Base-by-base conservation (phyloP, 148 eudicot genomes). In the Amaranthus palmeri region DNA sequence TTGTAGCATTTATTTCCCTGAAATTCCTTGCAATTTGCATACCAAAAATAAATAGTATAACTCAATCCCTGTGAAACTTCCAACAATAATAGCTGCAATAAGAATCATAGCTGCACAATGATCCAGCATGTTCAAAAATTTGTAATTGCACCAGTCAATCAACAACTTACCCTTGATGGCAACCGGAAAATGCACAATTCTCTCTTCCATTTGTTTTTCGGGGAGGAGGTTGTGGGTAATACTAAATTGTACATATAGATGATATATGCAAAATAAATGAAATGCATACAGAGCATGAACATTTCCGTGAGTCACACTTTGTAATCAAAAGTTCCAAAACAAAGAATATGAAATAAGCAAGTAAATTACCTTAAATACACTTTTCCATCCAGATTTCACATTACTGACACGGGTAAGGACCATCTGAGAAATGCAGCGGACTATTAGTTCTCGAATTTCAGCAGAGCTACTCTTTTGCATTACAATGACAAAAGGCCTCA, bases 371-470 rank as follows among this genome's bases (percentile, higher is more conserved):
- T 82, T 76, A 79, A 96, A 96, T 54, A 96, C 99, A 74, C 99
- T 92, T 84, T 90, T 96, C 99, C 99, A 96, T 72, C 99, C 99
- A 83, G 99, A 96, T 85, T 96, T 96, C 67, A 96, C 90, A 80
- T 96, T 92, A 65, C 80, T 78, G 70, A 96, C 97, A 67, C 96
- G 93, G 80, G 88, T 96, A 65, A 92, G 92, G 81, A 96, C 97
- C 99, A 96, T 96, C 75, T 96, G 99, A 36, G 99, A 96, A 54
- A 96, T 81, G 77, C 99, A 96, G 13, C 99, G 93, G 73, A 96
- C 99, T 62, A 92, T 92, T 44, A 96, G 85, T 80, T 96, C 99
- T 79, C 92, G 87, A 56, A 96, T 96, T 84, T 96, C 99, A 47
- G 89, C 83, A 79, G 96, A 96, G 81, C 53, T 62, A 76, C 99